Evolutionary conservation across 108 stramenopile species (phyloP).

Genomic region (Skeletonema marinoi): DNA sequence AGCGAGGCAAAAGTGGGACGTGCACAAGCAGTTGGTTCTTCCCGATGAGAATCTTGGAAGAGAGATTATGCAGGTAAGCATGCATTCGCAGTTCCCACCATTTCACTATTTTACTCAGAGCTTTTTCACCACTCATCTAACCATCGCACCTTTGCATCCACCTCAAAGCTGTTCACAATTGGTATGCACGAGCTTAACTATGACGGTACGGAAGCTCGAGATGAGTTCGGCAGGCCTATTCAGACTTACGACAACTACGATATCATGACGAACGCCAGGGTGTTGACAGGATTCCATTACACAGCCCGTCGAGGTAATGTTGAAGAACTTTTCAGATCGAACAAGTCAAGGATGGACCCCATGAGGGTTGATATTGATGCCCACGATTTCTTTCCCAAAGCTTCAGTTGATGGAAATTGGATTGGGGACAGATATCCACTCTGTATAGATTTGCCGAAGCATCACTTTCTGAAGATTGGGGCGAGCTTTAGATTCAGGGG

Average conservation of each 20-base stretch:
- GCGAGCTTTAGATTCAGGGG: constrained; percentile 48
- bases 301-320: constrained; percentile 43
- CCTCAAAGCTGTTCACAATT: constrained; percentile 22
- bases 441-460: constrained; percentile 51
- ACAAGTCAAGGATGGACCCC: constrained; percentile 52
- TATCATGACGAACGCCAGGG: constrained; percentile 48
- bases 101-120: not conserved
- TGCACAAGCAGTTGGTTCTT: constrained; percentile 16
- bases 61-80: constrained; percentile 60
- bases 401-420: constrained; percentile 48
- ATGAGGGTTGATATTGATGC: constrained; percentile 43
- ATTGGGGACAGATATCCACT: constrained; percentile 57
- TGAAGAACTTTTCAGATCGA: constrained; percentile 45
- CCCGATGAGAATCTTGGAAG: constrained; percentile 62
- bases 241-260: constrained; percentile 53
- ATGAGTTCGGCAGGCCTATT: constrained; percentile 33
- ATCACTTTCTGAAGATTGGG: constrained; percentile 57
- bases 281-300: constrained; percentile 52
- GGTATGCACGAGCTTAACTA: constrained; percentile 49
- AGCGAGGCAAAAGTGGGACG: constrained; percentile 24
- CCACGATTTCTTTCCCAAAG: constrained; percentile 59
- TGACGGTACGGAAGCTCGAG: constrained; percentile 50
- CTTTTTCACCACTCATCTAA: not conserved
- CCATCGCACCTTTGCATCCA: not conserved
- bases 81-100: not conserved